These are phyloP conservation scores for Ploettnerulaceae sp. DNA, from an alignment of 2,329 filamentous ascomycete genomes.

Conservation along the genomic window DNA sequence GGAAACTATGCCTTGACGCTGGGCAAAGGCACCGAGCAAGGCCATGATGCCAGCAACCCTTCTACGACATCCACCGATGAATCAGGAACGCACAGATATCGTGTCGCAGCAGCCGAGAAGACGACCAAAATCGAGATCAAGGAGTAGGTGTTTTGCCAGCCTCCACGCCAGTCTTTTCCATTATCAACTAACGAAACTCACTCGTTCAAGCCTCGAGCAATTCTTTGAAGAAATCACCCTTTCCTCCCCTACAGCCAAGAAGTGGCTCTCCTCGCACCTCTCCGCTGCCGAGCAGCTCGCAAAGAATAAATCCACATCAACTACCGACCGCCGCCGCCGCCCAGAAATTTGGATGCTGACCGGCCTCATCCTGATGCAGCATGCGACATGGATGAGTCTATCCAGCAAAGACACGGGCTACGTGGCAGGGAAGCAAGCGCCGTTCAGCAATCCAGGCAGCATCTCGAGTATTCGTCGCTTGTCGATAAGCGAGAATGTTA, in stretches of 20 bases:
- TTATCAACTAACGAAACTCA: background rate
- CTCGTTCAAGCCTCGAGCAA: conserved; percentile 11
- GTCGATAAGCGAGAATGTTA: conserved; percentile 21
- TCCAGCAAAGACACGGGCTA: conserved; percentile 18
- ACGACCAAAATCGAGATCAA: conserved; percentile 22
- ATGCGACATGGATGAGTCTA: conserved; percentile 25
- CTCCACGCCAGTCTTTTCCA: background rate
- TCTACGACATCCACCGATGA: conserved; percentile 9
- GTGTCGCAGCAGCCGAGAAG: conserved; percentile 24
- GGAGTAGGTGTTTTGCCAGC: conserved; percentile 15
- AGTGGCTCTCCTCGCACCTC: conserved; percentile 24
- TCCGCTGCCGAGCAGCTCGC: conserved; percentile 20
- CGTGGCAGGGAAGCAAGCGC: conserved; percentile 18
- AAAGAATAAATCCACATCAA: conserved; percentile 7
- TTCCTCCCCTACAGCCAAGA: conserved; percentile 18
- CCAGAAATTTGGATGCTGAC: conserved; percentile 26
- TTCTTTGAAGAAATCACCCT: conserved; percentile 24
- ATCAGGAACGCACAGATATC: conserved; percentile 15
- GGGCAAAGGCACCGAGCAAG: conserved; percentile 16
- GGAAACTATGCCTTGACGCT: conserved; percentile 25
- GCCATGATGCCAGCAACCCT: conserved; percentile 10
- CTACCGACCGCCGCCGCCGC: too few relatives aligned
- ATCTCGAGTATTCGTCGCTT: conserved; percentile 20
- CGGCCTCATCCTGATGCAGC: conserved; percentile 26
- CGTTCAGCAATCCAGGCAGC: conserved; percentile 22